Evolutionary conservation across 2,329 filamentous ascomycete species (phyloP), one percentile per base, ranked within the genome.

Genomic region (Diaporthe caulivora): DNA sequence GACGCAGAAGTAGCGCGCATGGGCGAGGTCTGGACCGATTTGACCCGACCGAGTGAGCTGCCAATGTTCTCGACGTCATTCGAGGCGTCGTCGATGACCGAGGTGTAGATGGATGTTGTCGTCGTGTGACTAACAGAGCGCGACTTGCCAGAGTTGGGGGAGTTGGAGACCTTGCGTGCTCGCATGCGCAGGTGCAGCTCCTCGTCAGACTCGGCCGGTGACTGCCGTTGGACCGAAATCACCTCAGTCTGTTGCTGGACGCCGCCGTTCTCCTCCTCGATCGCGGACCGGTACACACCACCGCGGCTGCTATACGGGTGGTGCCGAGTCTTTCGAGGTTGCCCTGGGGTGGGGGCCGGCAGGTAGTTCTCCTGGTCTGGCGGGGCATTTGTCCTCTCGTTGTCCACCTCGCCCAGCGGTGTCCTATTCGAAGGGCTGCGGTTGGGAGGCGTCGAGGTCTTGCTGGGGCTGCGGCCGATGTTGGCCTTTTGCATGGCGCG

Each of bases 351-450:
- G 3, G 97, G 97, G 0, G 95, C 96, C 3, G 97, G 97, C 7
- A 99, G 89, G 78, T 97, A 97, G 80, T 98, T 95, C 76, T 98
- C 95, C 80, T 94, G 90, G n/a, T 91, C 88, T 65, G 90, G 89
- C 6, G 57, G 40, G 76, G 90, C 87, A 77, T 90, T 91, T 79
- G 87, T 89, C 79, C 88, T 85, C 78, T 98, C 97, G 76, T 94
- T 91, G 79, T 97, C 94, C 76, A 99, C 94, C 83, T 99, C 97
- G 70, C 96, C 95, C n/a, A 99, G 90, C 4, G 97, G 95, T 42
- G 94, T 92, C 73, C 97, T 91, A 80, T 92, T 91, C 10, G 93
- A 93, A 26, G 92, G 89, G 76, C 90, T 92, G 76, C 92, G 91
- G 83, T 97, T 95, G 3, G 95, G 95, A 37, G 96, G 95, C 13